Evolutionary conservation across 164 flowering plant species (phyloP), one percentile per base, ranked within the genome.

Genomic region (Vitis amurensis): DNA sequence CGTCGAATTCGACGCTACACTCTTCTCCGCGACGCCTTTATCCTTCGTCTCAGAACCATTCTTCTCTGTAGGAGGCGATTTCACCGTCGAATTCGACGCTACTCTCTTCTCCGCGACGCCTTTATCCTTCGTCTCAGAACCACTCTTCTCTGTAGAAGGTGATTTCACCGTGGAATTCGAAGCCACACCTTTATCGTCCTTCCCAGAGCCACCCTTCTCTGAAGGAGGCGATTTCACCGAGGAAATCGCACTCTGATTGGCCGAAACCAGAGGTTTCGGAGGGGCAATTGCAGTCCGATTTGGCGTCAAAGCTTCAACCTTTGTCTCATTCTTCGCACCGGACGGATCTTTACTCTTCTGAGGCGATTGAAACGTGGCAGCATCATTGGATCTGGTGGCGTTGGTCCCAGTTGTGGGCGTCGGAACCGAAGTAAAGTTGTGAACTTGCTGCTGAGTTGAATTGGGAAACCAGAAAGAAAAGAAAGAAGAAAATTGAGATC

Each of bases 391-490:
- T 76, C 84, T 68, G 69, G 80, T 59, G 44, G 61, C 30, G 53
- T 50, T 61, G 14, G 67, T 15, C 44, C 44, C 44, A 3, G 44
- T 13, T 12, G 56, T 15, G 51, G 4, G 12, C 72, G 50, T 11
- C 31, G 49, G 31, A 53, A 57, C 10, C 51, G 75, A 15, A 69
- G 72, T 4, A 31, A 52, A 11, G 47, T 48, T 59, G 11, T 14
- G 49, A 11, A 5, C 19, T n/a, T 48, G 49, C 1, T 29, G 65
- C 1, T 30, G 75, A 12, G 86, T 11, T 8, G 81, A 76, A 68
- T 86, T 80, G 59, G 91, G 91, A 50, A 83, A 87, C 62, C 88
- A 59, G 79, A 78, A 82, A 57, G 90, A 84, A 73, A 82, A 77
- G 66, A 89, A 0, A 1, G 94, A 84, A 61, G 89, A 68, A 53